These are phyloP conservation scores for Cicer pinnatifidum DNA, from an alignment of 306 rosid genomes.

Conservation along the genomic window DNA sequence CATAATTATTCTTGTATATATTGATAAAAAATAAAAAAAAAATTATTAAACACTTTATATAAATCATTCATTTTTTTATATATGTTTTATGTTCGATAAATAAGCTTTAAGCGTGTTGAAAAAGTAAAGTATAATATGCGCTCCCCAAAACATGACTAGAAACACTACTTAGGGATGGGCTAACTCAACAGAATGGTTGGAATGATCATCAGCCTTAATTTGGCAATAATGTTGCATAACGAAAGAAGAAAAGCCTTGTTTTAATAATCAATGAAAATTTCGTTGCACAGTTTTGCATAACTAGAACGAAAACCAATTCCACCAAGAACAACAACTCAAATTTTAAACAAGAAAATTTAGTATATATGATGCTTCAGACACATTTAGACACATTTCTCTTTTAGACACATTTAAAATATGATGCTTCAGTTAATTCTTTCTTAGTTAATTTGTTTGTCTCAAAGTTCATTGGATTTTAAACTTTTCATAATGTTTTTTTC, in stretches of 20 bases:
- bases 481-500: constrained; percentile 18
- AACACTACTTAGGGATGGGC: not conserved
- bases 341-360: not conserved
- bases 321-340: not conserved
- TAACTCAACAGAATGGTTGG: too few species aligned
- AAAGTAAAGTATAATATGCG: not conserved
- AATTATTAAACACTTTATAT: too few species aligned
- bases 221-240: not conserved
- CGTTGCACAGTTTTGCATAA: not conserved
- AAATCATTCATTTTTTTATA: too few species aligned
- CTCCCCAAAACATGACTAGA: not conserved
- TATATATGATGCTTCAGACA: too few species aligned
- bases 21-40: too few species aligned
- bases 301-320: not conserved
- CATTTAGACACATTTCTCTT: too few species aligned
- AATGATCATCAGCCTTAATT: not conserved
- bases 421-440: constrained; percentile 16
- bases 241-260: not conserved
- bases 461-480: constrained; percentile 32
- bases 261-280: not conserved
- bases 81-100: not conserved
- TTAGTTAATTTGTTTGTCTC: constrained; percentile 30
- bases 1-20: too few species aligned
- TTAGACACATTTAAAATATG: constrained; percentile 9
- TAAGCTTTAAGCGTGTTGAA: not conserved